Base-by-base conservation (phyloP, 2,329 filamentous ascomycete species). In the Diplodia intermedia region DNA sequence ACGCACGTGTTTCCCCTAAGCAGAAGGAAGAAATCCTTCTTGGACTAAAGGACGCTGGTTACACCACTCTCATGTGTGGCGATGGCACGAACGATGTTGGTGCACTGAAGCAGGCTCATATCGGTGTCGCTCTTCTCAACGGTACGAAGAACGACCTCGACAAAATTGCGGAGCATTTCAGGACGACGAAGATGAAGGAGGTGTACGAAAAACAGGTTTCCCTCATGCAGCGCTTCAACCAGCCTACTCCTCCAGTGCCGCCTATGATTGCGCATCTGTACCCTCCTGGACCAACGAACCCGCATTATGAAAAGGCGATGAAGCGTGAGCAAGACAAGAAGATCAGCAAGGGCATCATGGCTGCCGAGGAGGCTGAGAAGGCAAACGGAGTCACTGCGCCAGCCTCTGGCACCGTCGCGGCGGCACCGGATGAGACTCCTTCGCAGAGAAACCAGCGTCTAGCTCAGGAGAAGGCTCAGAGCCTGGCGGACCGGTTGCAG, bases 21-120 rank as follows among this genome's bases (percentile, higher is more conserved):
- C 95, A 99, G 76, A 99, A 99, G 83, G 95, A 99, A 80, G 94
- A 98, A 66, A 98, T 99, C 75, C 86, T 99, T n/a, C 87, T 97
- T 26, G 95, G 95, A 47, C 88, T 98, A 70, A 97, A 97, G 82
- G 94, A 97, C 75, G 91, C 93, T 82, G 95, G 95, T 61, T 99
- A 99, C 83, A 97, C 95, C 70, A 99, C 95, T 36, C 87, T 99
- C 70, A 99, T 99, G 95, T 96, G 94, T 74, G 95, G 95, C 80
- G 95, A 99, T 76, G 95, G 95, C 71, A 99, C 95, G 67, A 99
- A 99, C 79, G 95, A 99, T 76, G 95, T 99, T 67, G 95, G 95
- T 71, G 95, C 95, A 54, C 84, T 99, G 76, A 99, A 99, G 85
- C 95, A 99, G 82, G 95, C 95, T 50, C 95, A 99, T 77, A 93